Percentiles rank a stretch among this genome's conserved stretches.
phyloP scores from a whole-genome alignment of 164 flowering plant species.

The Stephania japonica region DNA sequence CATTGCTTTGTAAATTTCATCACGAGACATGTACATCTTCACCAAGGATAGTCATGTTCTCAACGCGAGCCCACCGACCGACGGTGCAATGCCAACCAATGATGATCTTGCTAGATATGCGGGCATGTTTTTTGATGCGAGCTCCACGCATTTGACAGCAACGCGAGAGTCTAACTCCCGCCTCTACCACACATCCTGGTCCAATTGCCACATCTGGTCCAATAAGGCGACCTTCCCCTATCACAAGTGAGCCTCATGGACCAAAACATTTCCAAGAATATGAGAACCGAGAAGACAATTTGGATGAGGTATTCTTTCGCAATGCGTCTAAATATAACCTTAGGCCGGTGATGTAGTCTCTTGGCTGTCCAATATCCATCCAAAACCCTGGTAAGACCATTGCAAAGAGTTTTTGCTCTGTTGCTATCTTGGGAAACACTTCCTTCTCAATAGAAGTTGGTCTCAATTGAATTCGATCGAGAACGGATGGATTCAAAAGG shows the following conservation, averaged over 20 bases:
- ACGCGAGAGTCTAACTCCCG: slow-evolving; percentile 92
- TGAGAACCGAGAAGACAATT: slow-evolving; percentile 59
- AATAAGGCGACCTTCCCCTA: slow-evolving; percentile 91
- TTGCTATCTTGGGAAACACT: slow-evolving; percentile 86
- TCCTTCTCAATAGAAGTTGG: slow-evolving; percentile 97
- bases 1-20: slow-evolving; percentile 95
- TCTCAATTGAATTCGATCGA: slow-evolving; percentile 71
- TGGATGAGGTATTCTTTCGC: slow-evolving; percentile 63
- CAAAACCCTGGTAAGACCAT: slow-evolving; percentile 98
- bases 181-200: slow-evolving; percentile 88
- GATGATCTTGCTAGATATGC: slow-evolving; percentile 87
- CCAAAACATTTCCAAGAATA: slow-evolving; percentile 81
- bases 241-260: slow-evolving; percentile 77
- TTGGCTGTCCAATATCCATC: slow-evolving; percentile 99
- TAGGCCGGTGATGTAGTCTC: slow-evolving; percentile 88
- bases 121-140: slow-evolving; percentile 88
- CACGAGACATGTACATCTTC: slow-evolving; percentile 95
- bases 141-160: slow-evolving; percentile 92
- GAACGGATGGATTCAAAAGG: slow-evolving; percentile 87
- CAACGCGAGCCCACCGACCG: slow-evolving; percentile 97
- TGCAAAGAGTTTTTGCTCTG: slow-evolving; percentile 69
- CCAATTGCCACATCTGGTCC: slow-evolving; percentile 99
- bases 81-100: slow-evolving; percentile 98
- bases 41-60: slow-evolving; percentile 97
- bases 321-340: slow-evolving; percentile 80